Conservation (phyloP, 768 basidiomycete species). For the Russula compacta region DNA sequence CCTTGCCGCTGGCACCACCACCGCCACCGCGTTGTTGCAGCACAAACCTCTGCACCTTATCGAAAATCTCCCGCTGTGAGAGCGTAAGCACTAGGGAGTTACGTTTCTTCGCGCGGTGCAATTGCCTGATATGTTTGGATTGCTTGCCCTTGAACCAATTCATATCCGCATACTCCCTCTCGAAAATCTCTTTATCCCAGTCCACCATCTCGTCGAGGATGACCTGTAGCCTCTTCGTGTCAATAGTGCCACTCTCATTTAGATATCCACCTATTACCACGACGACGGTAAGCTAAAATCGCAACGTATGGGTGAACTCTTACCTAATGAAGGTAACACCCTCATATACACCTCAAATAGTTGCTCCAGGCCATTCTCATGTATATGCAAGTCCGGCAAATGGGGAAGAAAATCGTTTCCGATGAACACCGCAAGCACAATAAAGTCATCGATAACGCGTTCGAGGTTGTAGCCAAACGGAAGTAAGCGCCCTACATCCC, state of each 20-base stretch:
- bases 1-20: constrained; percentile 26
- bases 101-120: constrained; percentile 49
- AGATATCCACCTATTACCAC: constrained; percentile 70
- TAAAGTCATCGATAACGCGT: constrained; percentile 95
- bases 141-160: constrained; percentile 97
- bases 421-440: constrained; percentile 91
- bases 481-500: constrained; percentile 51
- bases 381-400: constrained; percentile 93
- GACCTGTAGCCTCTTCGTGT: constrained; percentile 69
- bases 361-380: constrained; percentile 89
- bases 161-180: constrained; percentile 81
- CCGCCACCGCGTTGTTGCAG: constrained; percentile 35
- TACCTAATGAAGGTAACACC: constrained; percentile 68
- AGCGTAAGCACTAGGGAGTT: constrained; percentile 52
- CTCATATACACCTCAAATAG: constrained; percentile 96
- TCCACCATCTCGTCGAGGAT: constrained; percentile 81
- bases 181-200: constrained; percentile 86
- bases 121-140: constrained; percentile 54
- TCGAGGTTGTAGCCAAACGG: constrained; percentile 86
- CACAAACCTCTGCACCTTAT: constrained; percentile 71
- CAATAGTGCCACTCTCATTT: constrained; percentile 82
- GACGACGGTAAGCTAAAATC: neutral
- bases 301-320: constrained; percentile 17
- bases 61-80: constrained; percentile 69
- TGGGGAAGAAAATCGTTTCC: constrained; percentile 98